Evolutionary conservation across 2,329 filamentous ascomycete genomes (phyloP).

Genomic region (Acrocalymma vagum): DNA sequence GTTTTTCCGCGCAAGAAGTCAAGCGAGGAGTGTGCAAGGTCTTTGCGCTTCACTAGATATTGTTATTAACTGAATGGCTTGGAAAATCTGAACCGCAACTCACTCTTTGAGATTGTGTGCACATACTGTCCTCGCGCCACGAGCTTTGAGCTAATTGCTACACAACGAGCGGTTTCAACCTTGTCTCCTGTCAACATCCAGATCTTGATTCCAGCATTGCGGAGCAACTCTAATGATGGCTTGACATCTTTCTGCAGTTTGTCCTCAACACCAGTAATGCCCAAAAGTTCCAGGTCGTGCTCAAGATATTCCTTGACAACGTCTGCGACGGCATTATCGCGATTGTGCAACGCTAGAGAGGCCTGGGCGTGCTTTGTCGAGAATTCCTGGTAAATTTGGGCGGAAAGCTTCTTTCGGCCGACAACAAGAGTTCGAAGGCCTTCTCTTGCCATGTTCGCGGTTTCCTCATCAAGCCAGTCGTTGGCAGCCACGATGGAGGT

Average conservation of each 20-base stretch:
- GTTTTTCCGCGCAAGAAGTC: constrained; percentile 86
- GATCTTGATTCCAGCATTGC: constrained; percentile 98
- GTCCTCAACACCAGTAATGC: constrained; percentile 98
- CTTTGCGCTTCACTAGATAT: constrained; percentile 73
- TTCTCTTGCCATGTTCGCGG: constrained; percentile 98
- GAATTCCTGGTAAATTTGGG: constrained; percentile 83
- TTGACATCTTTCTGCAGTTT: constrained; percentile 97
- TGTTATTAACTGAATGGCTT: background rate
- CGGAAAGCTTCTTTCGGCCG: constrained; percentile 85
- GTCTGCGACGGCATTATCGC: constrained; percentile 82
- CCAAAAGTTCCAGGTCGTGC: constrained; percentile 86
- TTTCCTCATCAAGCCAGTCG: constrained; percentile 99
- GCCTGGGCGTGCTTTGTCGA: constrained; percentile 78
- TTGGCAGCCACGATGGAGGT: constrained; percentile 92
- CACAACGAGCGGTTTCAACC: constrained; percentile 95
- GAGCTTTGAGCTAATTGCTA: constrained; percentile 92
- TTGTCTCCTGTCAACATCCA: constrained; percentile 99
- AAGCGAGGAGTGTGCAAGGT: constrained; percentile 85
- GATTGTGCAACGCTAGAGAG: constrained; percentile 78
- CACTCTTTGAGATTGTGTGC: constrained; percentile 82
- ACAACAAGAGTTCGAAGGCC: constrained; percentile 93
- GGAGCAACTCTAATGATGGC: constrained; percentile 89
- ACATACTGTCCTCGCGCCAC: constrained; percentile 95
- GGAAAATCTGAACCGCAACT: constrained; percentile 13
- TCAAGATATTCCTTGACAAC: constrained; percentile 86